Conservation (phyloP, 306 rosid genomes). For the Inga oerstediana region DNA sequence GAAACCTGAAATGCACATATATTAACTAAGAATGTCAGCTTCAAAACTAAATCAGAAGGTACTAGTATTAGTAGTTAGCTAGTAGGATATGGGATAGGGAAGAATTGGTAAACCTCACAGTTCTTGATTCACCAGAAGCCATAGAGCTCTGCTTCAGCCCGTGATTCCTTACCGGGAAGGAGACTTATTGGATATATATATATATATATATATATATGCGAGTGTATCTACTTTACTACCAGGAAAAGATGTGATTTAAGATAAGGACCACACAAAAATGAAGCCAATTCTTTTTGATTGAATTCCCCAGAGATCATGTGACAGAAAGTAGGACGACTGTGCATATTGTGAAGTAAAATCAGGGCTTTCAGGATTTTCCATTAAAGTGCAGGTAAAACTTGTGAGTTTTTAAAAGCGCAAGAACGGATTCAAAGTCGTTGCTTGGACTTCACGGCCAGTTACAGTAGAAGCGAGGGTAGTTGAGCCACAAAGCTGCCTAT, state of each 20-base stretch:
- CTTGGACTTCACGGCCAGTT: constrained; percentile 28
- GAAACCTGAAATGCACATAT: constrained; percentile 42
- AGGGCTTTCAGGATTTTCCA: constrained; percentile 8
- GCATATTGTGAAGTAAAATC: neutral
- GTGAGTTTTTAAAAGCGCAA: constrained; percentile 41
- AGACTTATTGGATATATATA: constrained; percentile 19
- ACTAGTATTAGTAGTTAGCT: neutral
- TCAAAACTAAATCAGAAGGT: constrained; percentile 18
- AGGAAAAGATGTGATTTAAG: constrained; percentile 15
- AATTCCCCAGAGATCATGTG: constrained; percentile 51
- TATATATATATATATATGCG: neutral
- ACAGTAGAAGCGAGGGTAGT: neutral
- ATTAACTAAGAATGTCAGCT: constrained; percentile 26
- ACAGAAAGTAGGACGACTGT: constrained; percentile 28
- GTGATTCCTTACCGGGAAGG: constrained; percentile 27
- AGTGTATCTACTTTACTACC: neutral
- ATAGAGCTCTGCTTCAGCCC: constrained; percentile 34
- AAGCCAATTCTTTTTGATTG: constrained; percentile 4
- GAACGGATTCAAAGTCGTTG: constrained; percentile 26
- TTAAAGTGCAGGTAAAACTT: constrained; percentile 35
- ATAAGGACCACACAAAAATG: constrained; percentile 36
- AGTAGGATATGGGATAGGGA: constrained; percentile 4
- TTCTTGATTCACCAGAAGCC: constrained; percentile 46
- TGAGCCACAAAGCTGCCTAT: constrained; percentile 15
- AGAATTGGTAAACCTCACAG: constrained; percentile 49